These are phyloP conservation scores for Albophoma yamanashiensis DNA, from an alignment of 2,329 filamentous ascomycete genomes.

Conservation along the genomic window DNA sequence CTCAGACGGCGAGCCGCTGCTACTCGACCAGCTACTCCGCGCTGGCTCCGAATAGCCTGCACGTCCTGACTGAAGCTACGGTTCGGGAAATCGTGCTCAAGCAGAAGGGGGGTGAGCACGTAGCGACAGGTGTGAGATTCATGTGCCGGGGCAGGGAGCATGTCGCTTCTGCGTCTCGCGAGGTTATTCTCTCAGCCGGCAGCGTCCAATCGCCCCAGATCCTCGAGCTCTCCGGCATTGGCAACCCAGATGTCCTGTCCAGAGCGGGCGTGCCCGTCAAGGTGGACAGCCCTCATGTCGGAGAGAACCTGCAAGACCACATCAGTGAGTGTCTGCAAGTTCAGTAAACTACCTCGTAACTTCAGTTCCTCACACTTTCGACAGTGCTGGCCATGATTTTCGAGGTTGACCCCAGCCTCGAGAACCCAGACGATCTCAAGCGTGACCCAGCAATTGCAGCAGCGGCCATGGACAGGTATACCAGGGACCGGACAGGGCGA, in stretches of 20 bases:
- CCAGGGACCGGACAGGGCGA: slow-evolving; percentile 18
- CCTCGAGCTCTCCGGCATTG: slow-evolving; percentile 52
- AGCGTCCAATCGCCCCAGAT: slow-evolving; percentile 45
- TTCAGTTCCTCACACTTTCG: background rate
- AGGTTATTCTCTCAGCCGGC: slow-evolving; percentile 50
- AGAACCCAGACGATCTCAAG: slow-evolving; percentile 28
- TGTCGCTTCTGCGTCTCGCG: slow-evolving; percentile 29
- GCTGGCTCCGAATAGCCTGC: slow-evolving; percentile 29
- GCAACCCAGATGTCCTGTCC: slow-evolving; percentile 25
- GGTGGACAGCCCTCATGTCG: slow-evolving; percentile 31
- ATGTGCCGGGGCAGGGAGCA: slow-evolving; percentile 23
- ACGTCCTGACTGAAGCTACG: slow-evolving; percentile 19
- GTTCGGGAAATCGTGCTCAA: slow-evolving; percentile 17
- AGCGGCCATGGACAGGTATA: slow-evolving; percentile 22
- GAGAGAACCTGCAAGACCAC: slow-evolving; percentile 39
- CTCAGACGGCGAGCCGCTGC: slow-evolving; percentile 32
- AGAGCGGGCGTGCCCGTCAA: slow-evolving; percentile 25
- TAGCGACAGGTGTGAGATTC: slow-evolving; percentile 22
- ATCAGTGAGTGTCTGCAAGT: slow-evolving; percentile 12
- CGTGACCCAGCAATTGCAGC: slow-evolving; percentile 14
- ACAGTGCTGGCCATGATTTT: slow-evolving; percentile 31
- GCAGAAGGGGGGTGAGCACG: slow-evolving; percentile 5
- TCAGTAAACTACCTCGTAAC: too few relatives aligned
- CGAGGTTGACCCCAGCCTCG: slow-evolving; percentile 30
- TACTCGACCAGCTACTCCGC: slow-evolving; percentile 36